phyloP scores from a whole-genome alignment of 768 basidiomycete genomes.

The Inosperma sp. region DNA sequence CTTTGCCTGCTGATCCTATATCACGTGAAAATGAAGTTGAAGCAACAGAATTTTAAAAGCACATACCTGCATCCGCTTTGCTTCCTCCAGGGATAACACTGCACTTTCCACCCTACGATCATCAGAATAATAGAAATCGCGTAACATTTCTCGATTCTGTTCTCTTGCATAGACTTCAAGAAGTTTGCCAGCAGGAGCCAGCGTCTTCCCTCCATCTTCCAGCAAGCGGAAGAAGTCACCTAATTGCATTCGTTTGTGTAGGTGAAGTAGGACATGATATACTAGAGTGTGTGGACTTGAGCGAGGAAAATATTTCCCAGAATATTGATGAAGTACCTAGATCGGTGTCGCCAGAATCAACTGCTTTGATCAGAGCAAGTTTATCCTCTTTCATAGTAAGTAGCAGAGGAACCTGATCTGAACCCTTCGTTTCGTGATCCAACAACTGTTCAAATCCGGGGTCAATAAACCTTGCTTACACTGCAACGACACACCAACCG shows the following conservation, averaged over 20 bases:
- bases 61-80: slow-evolving; percentile 56
- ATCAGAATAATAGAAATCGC: slow-evolving; percentile 98
- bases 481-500: background rate
- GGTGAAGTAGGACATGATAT: slow-evolving; percentile 86
- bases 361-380: slow-evolving; percentile 81
- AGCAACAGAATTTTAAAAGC: background rate
- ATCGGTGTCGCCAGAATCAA: slow-evolving; percentile 94
- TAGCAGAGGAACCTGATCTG: slow-evolving; percentile 91
- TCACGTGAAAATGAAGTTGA: background rate
- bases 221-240: slow-evolving; percentile 94
- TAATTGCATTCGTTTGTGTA: slow-evolving; percentile 76
- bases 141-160: slow-evolving; percentile 85
- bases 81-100: slow-evolving; percentile 81
- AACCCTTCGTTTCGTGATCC: slow-evolving; percentile 85
- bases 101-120: slow-evolving; percentile 94
- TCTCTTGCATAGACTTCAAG: slow-evolving; percentile 89
- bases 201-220: slow-evolving; percentile 77
- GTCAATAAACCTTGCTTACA: background rate
- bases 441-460: slow-evolving; percentile 54
- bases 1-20: slow-evolving; percentile 68
- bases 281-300: slow-evolving; percentile 47
- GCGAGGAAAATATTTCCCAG: background rate
- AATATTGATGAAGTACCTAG: slow-evolving; percentile 52
- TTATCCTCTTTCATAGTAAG: slow-evolving; percentile 93
- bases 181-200: slow-evolving; percentile 71